A percentile compares a stretch with the other conserved stretches of the same genome.
These are phyloP conservation scores for Suaeda aralocaspica DNA, from an alignment of 148 eudicot species.

Conservation along the genomic window DNA sequence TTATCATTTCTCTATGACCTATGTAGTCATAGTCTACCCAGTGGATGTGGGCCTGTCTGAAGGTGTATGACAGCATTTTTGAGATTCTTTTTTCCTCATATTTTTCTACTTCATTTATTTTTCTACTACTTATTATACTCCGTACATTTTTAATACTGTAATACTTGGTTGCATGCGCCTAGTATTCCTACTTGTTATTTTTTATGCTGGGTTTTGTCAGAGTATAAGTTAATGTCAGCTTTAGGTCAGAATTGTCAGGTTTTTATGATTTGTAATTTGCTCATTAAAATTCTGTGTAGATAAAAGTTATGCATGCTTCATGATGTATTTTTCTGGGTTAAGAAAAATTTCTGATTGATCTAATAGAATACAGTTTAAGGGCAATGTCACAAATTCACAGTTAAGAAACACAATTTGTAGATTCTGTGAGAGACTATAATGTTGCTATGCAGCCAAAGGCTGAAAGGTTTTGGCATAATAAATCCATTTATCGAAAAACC, in stretches of 20 bases:
- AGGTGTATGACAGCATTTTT: constrained; percentile 10
- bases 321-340: not conserved
- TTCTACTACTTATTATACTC: not conserved
- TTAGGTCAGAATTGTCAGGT: not conserved
- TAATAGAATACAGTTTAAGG: not conserved
- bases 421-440: no score
- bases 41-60: constrained; percentile 4
- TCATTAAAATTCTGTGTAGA: not conserved
- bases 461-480: no score
- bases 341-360: not conserved
- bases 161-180: not conserved
- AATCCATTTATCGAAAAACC: no score
- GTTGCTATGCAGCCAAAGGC: no score
- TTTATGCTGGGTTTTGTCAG: not conserved
- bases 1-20: constrained; percentile 1
- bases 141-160: not conserved
- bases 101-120: not conserved
- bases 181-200: not conserved
- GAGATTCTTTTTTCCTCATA: constrained; percentile 4
- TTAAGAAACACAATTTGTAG: not conserved
- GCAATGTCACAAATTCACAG: not conserved
- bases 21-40: constrained; percentile 6
- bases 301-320: not conserved
- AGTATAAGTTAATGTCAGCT: not conserved
- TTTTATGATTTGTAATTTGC: not conserved